Percentiles rank a stretch among this genome's conserved stretches.
Evolutionary conservation across 1,139 yeast genomes (phyloP).

Genomic region (Sugiyamaella paludigena): DNA sequence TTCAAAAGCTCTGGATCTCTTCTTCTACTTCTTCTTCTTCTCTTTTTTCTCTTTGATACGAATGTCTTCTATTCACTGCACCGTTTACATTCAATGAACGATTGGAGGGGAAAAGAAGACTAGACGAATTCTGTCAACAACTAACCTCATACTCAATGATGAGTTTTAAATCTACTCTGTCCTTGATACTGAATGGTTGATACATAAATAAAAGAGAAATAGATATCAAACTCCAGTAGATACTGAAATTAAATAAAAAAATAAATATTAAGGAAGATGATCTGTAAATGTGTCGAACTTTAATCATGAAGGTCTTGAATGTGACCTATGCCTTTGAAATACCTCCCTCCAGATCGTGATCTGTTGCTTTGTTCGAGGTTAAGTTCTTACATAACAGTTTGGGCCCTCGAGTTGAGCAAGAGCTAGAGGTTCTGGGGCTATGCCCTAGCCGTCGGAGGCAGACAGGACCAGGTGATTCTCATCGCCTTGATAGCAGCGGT

Average conservation of each 20-base stretch:
- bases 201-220: conserved; percentile 1
- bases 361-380: too few species aligned
- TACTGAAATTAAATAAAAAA: not conserved
- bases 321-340: too few species aligned
- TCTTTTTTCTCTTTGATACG: conserved; percentile 31
- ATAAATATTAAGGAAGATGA: too few species aligned
- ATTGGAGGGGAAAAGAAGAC: conserved; percentile 37
- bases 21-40: conserved; percentile 10
- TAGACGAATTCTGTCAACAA: conserved; percentile 23
- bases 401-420: too few species aligned
- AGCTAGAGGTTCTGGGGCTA: too few species aligned
- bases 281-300: not conserved
- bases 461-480: too few species aligned
- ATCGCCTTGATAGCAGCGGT: too few species aligned
- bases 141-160: conserved; percentile 18
- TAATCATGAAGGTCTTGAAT: too few species aligned
- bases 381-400: too few species aligned
- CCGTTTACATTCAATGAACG: conserved; percentile 26
- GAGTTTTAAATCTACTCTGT: not conserved
- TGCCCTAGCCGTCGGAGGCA: too few species aligned
- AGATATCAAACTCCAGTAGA: too few species aligned
- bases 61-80: conserved; percentile 36
- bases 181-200: conserved; percentile 16
- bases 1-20: not conserved
- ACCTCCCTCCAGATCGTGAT: too few species aligned